Conservation (phyloP, 768 basidiomycete genomes). For the Amanita exitialis region DNA sequence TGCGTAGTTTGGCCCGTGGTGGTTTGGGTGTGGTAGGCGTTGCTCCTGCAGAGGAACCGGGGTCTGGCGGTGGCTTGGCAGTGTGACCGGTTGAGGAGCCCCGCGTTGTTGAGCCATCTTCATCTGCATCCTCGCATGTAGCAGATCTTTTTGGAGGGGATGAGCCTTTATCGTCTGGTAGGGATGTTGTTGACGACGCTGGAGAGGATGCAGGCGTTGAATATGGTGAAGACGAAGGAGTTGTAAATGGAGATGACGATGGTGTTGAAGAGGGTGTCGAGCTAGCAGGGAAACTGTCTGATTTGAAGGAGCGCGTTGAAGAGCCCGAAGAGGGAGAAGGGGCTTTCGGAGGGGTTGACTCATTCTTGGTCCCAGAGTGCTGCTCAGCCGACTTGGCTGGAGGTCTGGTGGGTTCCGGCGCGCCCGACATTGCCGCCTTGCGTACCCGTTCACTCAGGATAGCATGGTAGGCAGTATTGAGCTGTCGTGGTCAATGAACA, state of each 20-base stretch:
- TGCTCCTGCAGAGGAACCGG: not conserved
- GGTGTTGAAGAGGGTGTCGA: conserved; percentile 9
- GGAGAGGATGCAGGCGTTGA: conserved; percentile 9
- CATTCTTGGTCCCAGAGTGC: not conserved
- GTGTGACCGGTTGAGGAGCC: not conserved
- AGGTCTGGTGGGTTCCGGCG: not conserved
- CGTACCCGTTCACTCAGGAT: conserved; percentile 27
- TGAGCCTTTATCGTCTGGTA: not conserved
- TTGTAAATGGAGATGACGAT: conserved; percentile 5
- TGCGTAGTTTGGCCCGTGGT: conserved; percentile 16
- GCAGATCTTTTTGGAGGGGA: not conserved
- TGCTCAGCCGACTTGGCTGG: not conserved
- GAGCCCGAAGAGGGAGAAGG: not conserved
- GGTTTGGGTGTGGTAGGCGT: conserved; percentile 8
- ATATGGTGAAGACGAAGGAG: conserved; percentile 6
- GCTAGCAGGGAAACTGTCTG: not conserved
- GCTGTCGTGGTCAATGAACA: conserved; percentile 19
- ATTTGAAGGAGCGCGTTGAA: not conserved
- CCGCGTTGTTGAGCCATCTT: conserved; percentile 3
- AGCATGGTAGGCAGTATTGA: conserved; percentile 39
- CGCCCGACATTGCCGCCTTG: not conserved
- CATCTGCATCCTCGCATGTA: conserved; percentile 1
- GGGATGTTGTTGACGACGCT: conserved; percentile 6
- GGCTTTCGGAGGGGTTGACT: not conserved
- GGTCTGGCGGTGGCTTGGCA: not conserved